Conservation (phyloP, 2,329 filamentous ascomycete genomes). For the Coleophoma crateriformis region DNA sequence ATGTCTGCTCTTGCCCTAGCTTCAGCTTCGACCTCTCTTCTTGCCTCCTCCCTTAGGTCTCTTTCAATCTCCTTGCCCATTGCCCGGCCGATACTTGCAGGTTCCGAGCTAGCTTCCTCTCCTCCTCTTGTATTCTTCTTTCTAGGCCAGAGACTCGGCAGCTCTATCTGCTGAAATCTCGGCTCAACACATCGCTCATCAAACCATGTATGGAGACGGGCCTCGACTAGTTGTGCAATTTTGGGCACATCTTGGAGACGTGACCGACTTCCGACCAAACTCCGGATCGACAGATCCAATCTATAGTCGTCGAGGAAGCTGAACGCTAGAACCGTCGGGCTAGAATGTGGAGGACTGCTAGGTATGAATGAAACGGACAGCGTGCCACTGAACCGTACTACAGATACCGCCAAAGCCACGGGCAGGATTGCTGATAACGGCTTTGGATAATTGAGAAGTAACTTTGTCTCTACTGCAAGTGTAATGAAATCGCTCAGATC, state of each 20-base stretch:
- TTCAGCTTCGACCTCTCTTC: conserved; percentile 41
- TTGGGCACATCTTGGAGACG: conserved; percentile 82
- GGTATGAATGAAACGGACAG: conserved; percentile 91
- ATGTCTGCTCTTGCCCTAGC: conserved; percentile 20
- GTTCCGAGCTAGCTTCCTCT: conserved; percentile 43
- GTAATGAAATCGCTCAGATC: conserved; percentile 96
- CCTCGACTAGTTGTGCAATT: conserved; percentile 78
- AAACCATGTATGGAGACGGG: conserved; percentile 78
- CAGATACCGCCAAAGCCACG: conserved; percentile 84
- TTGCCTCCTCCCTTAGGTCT: conserved; percentile 45
- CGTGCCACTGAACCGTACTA: conserved; percentile 92
- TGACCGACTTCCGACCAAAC: conserved; percentile 73
- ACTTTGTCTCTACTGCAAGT: conserved; percentile 86
- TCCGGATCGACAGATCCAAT: conserved; percentile 75
- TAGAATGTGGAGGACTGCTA: conserved; percentile 57
- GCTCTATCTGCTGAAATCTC: conserved; percentile 78
- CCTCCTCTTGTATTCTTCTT: conserved; percentile 78
- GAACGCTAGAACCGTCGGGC: conserved; percentile 86
- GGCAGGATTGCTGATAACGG: conserved; percentile 83
- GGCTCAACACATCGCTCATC: conserved; percentile 83
- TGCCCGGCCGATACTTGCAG: conserved; percentile 42
- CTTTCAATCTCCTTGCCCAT: conserved; percentile 48
- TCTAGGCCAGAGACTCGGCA: conserved; percentile 77
- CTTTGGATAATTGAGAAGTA: conserved; percentile 92
- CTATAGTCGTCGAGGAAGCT: conserved; percentile 89